phyloP scores from a whole-genome alignment of 73 alveolate species.

The Paraurostyla sp. region DNA sequence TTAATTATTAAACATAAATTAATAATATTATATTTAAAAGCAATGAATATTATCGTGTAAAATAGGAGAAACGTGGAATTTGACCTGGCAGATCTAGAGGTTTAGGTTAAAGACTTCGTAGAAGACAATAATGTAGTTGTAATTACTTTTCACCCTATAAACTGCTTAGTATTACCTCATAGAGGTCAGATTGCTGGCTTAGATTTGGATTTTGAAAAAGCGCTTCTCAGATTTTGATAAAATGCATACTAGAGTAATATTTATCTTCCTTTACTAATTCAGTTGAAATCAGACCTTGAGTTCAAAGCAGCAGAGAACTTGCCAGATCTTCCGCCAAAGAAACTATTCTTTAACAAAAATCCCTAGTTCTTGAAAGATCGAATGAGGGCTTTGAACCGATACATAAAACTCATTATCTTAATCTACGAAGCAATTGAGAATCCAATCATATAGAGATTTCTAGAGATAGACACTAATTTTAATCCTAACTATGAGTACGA shows the following conservation, averaged over 20 bases:
- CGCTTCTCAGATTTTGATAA: conserved; percentile 67
- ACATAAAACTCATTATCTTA: conserved; percentile 60
- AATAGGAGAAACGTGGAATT: conserved; percentile 62
- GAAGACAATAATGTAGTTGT: conserved; percentile 48
- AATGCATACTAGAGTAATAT: conserved; percentile 58
- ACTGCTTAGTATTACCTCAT: conserved; percentile 53
- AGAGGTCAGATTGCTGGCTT: conserved; percentile 63
- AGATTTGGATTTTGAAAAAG: conserved; percentile 70
- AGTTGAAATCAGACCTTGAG: conserved; percentile 68
- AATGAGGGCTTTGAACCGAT: conserved; percentile 52
- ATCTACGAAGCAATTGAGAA: conserved; percentile 77
- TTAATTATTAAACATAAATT: neutral
- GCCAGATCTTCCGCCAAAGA: conserved; percentile 73
- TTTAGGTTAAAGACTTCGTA: conserved; percentile 37
- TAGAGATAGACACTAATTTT: conserved; percentile 68
- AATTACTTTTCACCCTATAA: neutral
- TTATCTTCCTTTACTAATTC: neutral
- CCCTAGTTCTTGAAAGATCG: conserved; percentile 45
- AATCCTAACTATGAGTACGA: conserved; percentile 76
- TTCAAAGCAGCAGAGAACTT: conserved; percentile 55
- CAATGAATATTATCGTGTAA: conserved; percentile 59
- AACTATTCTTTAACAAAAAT: conserved; percentile 50
- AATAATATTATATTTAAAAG: neutral
- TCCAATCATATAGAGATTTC: conserved; percentile 72
- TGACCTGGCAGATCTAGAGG: conserved; percentile 72